Evolutionary conservation across 306 rosid genomes (phyloP).

Genomic region (Malus asiatica): DNA sequence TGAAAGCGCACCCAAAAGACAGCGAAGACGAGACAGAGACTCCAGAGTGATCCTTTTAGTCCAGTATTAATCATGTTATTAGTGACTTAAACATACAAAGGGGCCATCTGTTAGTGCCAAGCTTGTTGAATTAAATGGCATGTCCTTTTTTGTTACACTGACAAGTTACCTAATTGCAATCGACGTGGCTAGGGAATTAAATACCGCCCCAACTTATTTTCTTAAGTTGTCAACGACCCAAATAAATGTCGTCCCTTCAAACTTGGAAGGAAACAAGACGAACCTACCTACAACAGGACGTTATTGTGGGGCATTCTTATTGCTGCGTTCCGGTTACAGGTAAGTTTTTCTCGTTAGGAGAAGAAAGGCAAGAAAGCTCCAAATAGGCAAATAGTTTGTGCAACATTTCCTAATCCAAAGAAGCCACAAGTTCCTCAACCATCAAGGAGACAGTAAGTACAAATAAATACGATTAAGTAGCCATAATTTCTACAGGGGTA

Average conservation of each 20-base stretch:
- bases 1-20: constrained; percentile 72
- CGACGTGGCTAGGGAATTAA: not conserved
- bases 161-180: not conserved
- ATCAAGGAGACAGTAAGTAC: not conserved
- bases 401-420: too few species aligned
- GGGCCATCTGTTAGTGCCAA: not conserved
- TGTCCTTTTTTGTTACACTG: not conserved
- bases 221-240: not conserved
- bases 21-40: constrained; percentile 43
- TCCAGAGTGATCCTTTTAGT: constrained; percentile 12
- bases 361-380: too few species aligned
- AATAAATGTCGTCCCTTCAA: not conserved
- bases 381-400: too few species aligned
- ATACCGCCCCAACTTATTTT: not conserved
- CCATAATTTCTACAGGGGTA: not conserved
- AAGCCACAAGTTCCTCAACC: not conserved
- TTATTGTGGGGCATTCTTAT: too few species aligned
- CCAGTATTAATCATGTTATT: not conserved
- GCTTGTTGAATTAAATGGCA: not conserved
- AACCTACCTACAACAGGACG: too few species aligned
- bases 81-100: not conserved
- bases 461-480: not conserved
- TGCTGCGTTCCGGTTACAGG: too few species aligned
- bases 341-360: too few species aligned
- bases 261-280: not conserved